Evolutionary conservation across 164 flowering plant genomes (phyloP), one percentile per base, ranked within the genome.

Genomic region (Macadamia integrifolia): DNA sequence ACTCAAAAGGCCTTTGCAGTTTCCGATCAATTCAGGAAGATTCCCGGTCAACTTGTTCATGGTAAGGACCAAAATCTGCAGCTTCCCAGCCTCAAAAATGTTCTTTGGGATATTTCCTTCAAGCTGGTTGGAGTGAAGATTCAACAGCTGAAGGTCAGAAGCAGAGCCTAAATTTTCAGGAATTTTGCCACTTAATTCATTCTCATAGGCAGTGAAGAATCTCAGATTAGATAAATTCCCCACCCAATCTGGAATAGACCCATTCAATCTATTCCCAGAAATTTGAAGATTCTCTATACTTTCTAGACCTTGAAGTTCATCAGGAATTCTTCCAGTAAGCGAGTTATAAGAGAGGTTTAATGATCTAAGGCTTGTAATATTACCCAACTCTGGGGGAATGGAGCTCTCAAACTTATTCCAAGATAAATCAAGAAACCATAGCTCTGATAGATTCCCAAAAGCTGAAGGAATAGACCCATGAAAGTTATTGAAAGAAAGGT

Each of bases 191-290:
- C 66, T 73, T 62, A 94, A 80, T 1, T 61, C 64, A 72, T 94
- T 94, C 80, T 94, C 99, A 77, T 94, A 94, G 18, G 99, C 99
- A 3, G 91, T 72, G 63, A 94, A 89, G 63, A 85, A 78, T 71
- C 80, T 85, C 72, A 94, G 73, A 65, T 73, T 80, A 60, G 87
- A 84, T 75, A 92, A 75, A 69, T 88, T 84, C 0, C 90, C 97
- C 10, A 92, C 76, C 99, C 97, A 89, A 14, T 6, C 0, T 15
- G 99, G 97, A 40, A 94, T 88, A 29, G 91, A 74, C 50, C 97
- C 97, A 78, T 74, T 86, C 79, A 94, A 67, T 10, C 42, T 78
- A 79, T 94, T 94, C 32, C 83, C 74, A 53, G 85, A 91, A 44
- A 92, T 30, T 67, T 86, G 93, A 66, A 94, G 77, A 29, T 80